These are phyloP conservation scores for Huntiella omanensis DNA, from an alignment of 2,329 filamentous ascomycete genomes.

Conservation along the genomic window DNA sequence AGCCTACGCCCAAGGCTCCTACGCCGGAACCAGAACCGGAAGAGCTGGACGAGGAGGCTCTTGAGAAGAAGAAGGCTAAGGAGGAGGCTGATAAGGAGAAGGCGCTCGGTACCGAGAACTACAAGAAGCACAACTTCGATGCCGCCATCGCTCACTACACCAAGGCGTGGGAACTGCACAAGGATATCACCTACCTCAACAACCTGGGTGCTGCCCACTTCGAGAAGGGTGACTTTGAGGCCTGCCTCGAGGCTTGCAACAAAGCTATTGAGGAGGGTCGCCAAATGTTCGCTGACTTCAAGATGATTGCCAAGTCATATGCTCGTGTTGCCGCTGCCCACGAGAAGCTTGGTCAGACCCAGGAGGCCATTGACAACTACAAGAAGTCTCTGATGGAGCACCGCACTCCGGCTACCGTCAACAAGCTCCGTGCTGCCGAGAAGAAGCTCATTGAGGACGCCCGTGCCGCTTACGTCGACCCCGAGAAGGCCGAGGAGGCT, in stretches of 20 bases:
- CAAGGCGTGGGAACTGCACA: slow-evolving; percentile 85
- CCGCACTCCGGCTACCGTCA: slow-evolving; percentile 81
- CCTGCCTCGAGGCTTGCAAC: slow-evolving; percentile 68
- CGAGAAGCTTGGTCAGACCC: slow-evolving; percentile 70
- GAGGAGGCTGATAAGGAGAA: slow-evolving; percentile 88
- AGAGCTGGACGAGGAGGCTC: slow-evolving; percentile 63
- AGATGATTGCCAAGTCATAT: slow-evolving; percentile 95
- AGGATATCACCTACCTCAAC: slow-evolving; percentile 96
- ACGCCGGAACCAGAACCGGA: slow-evolving; percentile 40
- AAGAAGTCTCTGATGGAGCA: slow-evolving; percentile 90
- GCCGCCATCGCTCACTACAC: slow-evolving; percentile 83
- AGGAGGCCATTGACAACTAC: slow-evolving; percentile 72
- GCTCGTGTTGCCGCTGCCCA: slow-evolving; percentile 86
- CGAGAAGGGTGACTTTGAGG: slow-evolving; percentile 88
- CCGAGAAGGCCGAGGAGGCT: slow-evolving; percentile 83
- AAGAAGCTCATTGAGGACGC: slow-evolving; percentile 64
- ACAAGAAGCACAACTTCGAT: slow-evolving; percentile 98
- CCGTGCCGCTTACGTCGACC: slow-evolving; percentile 68
- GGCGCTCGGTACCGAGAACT: slow-evolving; percentile 77
- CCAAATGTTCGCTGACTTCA: slow-evolving; percentile 84
- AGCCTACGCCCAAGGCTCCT: slow-evolving; percentile 20
- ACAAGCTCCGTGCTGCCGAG: slow-evolving; percentile 80
- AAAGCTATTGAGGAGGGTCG: slow-evolving; percentile 83
- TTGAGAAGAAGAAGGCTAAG: slow-evolving; percentile 77
- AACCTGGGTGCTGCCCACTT: slow-evolving; percentile 88